Evolutionary conservation across 139 green algal genomes (phyloP), one percentile per base, ranked within the genome.

Genomic region (Auxenochlorella pyrenoidosa): DNA sequence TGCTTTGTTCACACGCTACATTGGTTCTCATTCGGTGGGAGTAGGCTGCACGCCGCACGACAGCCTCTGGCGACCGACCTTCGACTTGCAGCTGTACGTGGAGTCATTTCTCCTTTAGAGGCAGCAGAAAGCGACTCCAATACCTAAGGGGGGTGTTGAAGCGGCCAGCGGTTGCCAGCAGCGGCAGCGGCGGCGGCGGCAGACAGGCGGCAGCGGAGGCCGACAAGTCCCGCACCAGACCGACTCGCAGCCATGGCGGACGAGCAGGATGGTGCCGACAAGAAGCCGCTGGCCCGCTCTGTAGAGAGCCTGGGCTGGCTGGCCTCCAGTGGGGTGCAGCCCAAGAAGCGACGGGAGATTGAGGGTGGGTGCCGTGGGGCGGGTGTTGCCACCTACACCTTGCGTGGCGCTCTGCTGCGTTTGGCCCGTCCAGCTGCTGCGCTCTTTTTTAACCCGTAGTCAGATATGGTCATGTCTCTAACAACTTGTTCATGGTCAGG

Each of bases 221-320:
- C 13, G 12, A 18, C 63, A 36, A 71, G 24, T 36, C 63, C n/a
- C n/a, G n/a, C n/a, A n/a, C n/a, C 54, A 24, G 54, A 54, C 47
- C 54, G 26, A 71, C 63, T 36, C 26, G 30, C 54, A 28, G 68
- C 41, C 19, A 85, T 85, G 59, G 79, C 79, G 28, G 60, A 75
- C 60, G 24, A 79, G n/a, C 40, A 28, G 4, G 34, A 38, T 28
- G 21, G 32, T 24, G 40, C 44, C 28, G 83, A 44, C 6, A 81
- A 87, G 58, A 82, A 82, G 54, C 70, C 83, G 26, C 36, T 87
- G 54, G 38, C 54, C 2, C 71, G 83, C 24, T 82, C 83, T 3
- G 54, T 82, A 28, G 89, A 92, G 44, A 82, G 58, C 30, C 83
- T 98, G 51, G 95, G 95, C 38, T 98, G 95, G 95, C 88, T 97